Percentiles rank a stretch among this genome's conserved stretches.
Conservation (phyloP, 257 asterid species). For the Ehretia macrophylla region DNA sequence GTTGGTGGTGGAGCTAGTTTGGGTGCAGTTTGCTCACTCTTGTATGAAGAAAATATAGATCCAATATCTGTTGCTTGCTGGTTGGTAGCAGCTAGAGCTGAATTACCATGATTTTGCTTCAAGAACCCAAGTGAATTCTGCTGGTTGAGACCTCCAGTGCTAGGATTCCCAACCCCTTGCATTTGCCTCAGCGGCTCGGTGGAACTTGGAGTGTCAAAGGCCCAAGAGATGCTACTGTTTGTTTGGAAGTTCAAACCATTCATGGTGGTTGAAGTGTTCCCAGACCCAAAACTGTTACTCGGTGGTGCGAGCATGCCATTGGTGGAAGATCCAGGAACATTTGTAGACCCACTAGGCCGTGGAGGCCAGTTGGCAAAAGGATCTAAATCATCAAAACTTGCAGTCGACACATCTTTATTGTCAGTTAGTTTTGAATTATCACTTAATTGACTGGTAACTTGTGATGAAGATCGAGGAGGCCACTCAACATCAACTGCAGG, state of each 20-base stretch:
- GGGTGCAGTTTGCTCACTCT: constrained; percentile 59
- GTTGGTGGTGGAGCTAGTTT: constrained; percentile 97
- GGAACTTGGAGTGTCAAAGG: constrained; percentile 33
- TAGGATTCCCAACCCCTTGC: constrained; percentile 44
- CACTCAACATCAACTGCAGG: constrained; percentile 97
- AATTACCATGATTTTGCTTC: constrained; percentile 48
- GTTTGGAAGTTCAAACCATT: constrained; percentile 51
- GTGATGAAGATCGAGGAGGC: constrained; percentile 68
- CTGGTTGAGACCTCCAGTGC: constrained; percentile 31
- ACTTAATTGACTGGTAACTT: constrained; percentile 31
- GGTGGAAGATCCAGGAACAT: constrained; percentile 37
- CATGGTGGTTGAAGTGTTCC: constrained; percentile 24
- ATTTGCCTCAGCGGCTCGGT: constrained; percentile 36
- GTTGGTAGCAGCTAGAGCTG: constrained; percentile 29
- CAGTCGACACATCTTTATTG: constrained; percentile 35
- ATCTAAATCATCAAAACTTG: constrained; percentile 62
- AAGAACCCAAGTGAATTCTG: constrained; percentile 56
- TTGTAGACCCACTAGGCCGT: constrained; percentile 45
- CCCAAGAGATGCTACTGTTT: constrained; percentile 47
- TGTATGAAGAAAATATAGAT: constrained; percentile 72
- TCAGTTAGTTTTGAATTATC: constrained; percentile 32
- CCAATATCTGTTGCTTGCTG: constrained; percentile 60
- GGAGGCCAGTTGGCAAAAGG: constrained; percentile 99
- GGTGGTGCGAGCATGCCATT: constrained; percentile 40
- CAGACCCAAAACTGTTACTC: constrained; percentile 27